Evolutionary conservation across 352 stramenopile species (phyloP), one percentile per base, ranked within the genome.

Genomic region (Globisporangium heterothallicum): DNA sequence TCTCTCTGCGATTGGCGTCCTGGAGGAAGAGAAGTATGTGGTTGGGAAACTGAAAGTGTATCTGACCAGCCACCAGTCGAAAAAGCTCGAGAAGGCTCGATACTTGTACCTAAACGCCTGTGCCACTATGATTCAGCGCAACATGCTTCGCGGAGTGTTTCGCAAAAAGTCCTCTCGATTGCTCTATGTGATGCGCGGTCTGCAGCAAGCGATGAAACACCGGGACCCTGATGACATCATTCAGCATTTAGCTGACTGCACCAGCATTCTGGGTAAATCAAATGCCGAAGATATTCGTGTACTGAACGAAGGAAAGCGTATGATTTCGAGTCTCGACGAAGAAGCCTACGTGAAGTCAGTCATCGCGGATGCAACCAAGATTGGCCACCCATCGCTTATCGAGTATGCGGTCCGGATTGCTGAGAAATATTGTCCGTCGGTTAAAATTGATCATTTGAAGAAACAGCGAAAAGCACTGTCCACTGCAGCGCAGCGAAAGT

Each of bases 71-170:
- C 74, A 86, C 38, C 82, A 93, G 64, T 87, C 73, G 62, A 88
- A 88, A 50, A 84, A 86, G 42, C 63, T 93, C 7, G 79, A 93
- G 54, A 82, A 88, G 44, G 79, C 76, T 9, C 75, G 82, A 8
- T 86, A 75, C 13, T 63, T 88, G 57, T 91, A 86, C 51, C 53
- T 93, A 19, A 93, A 89, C 29, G 82, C 79, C 10, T 86, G 77
- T 29, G 79, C 82, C 6, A 89, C 75, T 4, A 88, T 93, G 77
- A 88, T 93, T 38, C 79, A 93, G 66, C 73, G 78, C 3, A 91
- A 89, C 30, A 74, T 93, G 61, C 59, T 88, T n/a, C 78, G 74
- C 35, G 72, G 78, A 5, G 75, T 77, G 3, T 86, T 84, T 40
- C 67, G 74, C 9, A 73, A 78, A 47, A 86, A 86, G 49, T 90